A percentile compares a stretch with the other conserved stretches of the same genome.
These are phyloP conservation scores for Auricularia cornea DNA, from an alignment of 768 basidiomycete species.

Conservation along the genomic window DNA sequence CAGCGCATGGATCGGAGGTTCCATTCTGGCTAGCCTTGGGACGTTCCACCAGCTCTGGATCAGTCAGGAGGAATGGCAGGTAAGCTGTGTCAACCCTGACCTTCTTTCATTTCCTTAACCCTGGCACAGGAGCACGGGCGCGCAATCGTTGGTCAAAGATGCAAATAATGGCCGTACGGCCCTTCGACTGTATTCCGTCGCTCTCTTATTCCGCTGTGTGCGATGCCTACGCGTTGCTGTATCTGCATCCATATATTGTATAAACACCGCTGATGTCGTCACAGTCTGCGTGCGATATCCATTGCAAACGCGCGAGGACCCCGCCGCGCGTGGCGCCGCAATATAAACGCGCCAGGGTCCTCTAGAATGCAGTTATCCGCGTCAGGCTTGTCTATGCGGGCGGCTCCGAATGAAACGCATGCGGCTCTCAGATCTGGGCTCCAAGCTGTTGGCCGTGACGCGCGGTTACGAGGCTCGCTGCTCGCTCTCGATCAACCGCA, in stretches of 20 bases:
- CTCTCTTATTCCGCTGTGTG: background rate
- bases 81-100: conserved; percentile 25
- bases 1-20: conserved; percentile 93
- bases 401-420: too few relatives aligned
- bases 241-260: background rate
- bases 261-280: background rate
- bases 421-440: too few relatives aligned
- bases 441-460: too few relatives aligned
- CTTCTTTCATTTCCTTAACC: background rate
- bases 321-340: too few relatives aligned
- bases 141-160: conserved; percentile 74
- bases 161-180: conserved; percentile 45
- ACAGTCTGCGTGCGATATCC: background rate
- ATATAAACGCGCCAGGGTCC: too few relatives aligned
- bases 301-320: background rate
- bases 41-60: conserved; percentile 99
- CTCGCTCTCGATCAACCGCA: background rate
- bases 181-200: background rate
- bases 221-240: background rate
- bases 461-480: too few relatives aligned
- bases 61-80: conserved; percentile 88
- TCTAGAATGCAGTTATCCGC: too few relatives aligned
- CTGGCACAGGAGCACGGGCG: conserved; percentile 67
- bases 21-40: conserved; percentile 87
- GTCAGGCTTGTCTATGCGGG: too few relatives aligned